Percentiles rank a stretch among this genome's conserved stretches.
Conservation (phyloP, 1,284 basidiomycete species). For the Leccinum pachyderme region DNA sequence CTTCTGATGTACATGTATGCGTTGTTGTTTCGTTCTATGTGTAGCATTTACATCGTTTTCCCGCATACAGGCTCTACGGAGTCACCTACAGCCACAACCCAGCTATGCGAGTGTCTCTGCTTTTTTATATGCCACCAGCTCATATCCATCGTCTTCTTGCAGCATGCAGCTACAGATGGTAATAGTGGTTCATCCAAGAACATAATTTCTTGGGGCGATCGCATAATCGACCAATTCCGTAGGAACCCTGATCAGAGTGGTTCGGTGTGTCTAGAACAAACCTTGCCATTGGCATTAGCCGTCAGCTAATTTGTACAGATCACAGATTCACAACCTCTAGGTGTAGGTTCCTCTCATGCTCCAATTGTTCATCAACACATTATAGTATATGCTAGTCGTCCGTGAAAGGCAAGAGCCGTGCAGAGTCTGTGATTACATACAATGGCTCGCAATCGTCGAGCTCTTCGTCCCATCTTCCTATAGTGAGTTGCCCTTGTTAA, state of each 20-base stretch:
- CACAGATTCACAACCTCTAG: neutral
- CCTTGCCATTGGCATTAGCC: neutral
- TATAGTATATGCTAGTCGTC: constrained; percentile 5
- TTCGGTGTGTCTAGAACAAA: constrained; percentile 8
- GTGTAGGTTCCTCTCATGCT: constrained; percentile 8
- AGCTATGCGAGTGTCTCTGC: neutral
- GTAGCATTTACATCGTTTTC: neutral
- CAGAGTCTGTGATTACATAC: neutral
- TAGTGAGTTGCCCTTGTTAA: constrained; percentile 2
- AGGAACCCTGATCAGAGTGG: neutral
- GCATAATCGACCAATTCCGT: neutral
- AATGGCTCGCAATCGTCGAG: neutral
- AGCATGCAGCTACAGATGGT: constrained; percentile 2
- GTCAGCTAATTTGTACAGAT: constrained; percentile 2
- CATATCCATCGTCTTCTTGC: neutral
- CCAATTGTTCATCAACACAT: neutral
- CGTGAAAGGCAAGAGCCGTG: neutral
- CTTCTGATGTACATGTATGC: constrained; percentile 2
- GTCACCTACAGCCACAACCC: neutral
- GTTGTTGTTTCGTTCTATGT: neutral
- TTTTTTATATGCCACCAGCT: neutral
- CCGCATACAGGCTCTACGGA: neutral
- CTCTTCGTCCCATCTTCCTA: neutral
- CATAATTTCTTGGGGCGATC: neutral
- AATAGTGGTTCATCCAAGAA: neutral